These are phyloP conservation scores for Graphiopsis chlorocephala DNA, from an alignment of 2,329 filamentous ascomycete genomes.

Conservation along the genomic window DNA sequence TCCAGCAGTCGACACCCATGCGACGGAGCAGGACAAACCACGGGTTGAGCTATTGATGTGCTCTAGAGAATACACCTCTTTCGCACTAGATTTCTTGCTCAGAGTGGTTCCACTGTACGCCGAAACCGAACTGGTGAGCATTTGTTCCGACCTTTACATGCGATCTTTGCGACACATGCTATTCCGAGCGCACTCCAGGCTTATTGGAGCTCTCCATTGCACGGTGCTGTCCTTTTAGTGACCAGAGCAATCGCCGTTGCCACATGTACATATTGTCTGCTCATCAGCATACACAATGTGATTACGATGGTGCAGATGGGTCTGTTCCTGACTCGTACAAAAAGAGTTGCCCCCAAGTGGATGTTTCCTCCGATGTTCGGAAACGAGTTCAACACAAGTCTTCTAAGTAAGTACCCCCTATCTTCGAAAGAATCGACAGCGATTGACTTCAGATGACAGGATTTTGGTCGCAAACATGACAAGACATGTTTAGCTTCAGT, in stretches of 20 bases:
- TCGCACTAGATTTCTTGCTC: not conserved
- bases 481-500: not conserved
- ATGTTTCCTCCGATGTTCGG: not conserved
- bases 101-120: not conserved
- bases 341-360: not conserved
- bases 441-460: not conserved
- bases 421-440: not conserved
- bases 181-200: not conserved
- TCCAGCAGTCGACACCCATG: not conserved
- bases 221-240: not conserved
- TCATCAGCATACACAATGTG: not conserved
- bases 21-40: not conserved
- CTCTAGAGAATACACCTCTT: not conserved
- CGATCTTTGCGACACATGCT: not conserved
- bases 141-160: not conserved
- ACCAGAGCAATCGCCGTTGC: not conserved
- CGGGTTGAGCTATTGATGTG: not conserved
- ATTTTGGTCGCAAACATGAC: not conserved
- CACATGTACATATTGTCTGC: not conserved
- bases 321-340: not conserved
- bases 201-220: not conserved
- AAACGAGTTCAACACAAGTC: not conserved
- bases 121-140: not conserved
- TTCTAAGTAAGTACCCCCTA: not conserved
- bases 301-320: not conserved